Evolutionary conservation across 1,139 yeast genomes (phyloP), one percentile per base, ranked within the genome.

Genomic region (Pichia sp.): DNA sequence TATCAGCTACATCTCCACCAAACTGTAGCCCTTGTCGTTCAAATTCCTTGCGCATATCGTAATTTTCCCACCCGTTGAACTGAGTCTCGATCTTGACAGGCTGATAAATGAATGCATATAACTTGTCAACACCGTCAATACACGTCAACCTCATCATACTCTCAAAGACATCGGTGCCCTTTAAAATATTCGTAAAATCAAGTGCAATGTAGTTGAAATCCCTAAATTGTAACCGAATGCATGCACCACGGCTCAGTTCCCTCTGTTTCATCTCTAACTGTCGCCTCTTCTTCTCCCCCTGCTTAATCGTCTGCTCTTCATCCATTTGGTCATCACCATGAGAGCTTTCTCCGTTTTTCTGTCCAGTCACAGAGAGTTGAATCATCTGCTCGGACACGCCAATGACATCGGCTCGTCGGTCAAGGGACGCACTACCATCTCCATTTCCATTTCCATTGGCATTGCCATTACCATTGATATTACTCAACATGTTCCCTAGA

Each of bases 171-270:
- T 82, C 93, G 22, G 63, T 62, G 39, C 94, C 82, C 20, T 72
- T 67, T 13, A 60, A 50, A 35, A 77, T 79, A 49, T 71, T 69
- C 22, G 57, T 57, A 55, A 91, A 84, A 53, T 84, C 91, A 51
- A 91, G 69, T 16, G 94, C 77, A 38, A 87, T 66, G 50, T 74
- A 83, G n/a, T 91, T 81, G 58, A 86, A 91, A 56, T 91, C 97
- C 46, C 86, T 77, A 53, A 96, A 85, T 30, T 77, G 72, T 12
- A 91, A 58, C 32, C 94, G 72, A 33, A 91, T 64, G 44, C 64
- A 70, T 33, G 69, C 73, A 30, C 69, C 72, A 43, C 72, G 64
- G 59, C 61, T 72, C 50, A 66, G 69, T 61, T 60, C 32, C 23
- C 39, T 23, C 17, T 35, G 35, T 13, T 17, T 32, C 8, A 25